Base-by-base conservation (phyloP, 1,139 yeast genomes). In the Geotrichum histeridarum region DNA sequence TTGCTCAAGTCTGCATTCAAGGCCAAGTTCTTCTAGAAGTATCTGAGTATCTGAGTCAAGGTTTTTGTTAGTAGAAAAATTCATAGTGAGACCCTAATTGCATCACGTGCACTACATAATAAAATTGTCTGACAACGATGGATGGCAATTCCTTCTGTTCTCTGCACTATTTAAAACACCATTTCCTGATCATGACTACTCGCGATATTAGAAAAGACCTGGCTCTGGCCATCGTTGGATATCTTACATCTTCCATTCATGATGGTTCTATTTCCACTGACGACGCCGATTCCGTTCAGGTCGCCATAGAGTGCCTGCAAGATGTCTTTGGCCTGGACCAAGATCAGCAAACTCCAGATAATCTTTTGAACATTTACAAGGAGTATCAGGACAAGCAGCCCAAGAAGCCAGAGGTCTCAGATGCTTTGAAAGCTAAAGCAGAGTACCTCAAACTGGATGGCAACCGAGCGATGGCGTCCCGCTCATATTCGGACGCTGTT, bases 291-390 rank as follows among this genome's bases (percentile, higher is more conserved):
- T 88, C 97, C 12, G 78, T 93, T 66, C 97, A 91, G 61, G 95
- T 93, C 51, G 98, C 98, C 61, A 80, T 90, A 64, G 96, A 88
- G 67, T 89, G 97, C 74, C 81, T 93, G 57, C 81, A 89, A 32
- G 98, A 91, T 65, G 91, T 95, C 6, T 93, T 86, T 70, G 84
- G 78, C 56, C 84, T 93, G 37, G 36, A 63, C 75, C n/a, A 62
- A 68, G 56, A 80, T 80, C 61, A 70, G 72, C 17, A 83, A 85
- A 41, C 75, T 79, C 63, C 65, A 75, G 55, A 37, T n/a, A 67
- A 59, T 46, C 69, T 62, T 53, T 66, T 58, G 32, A 59, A 66
- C 27, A 56, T 70, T 48, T 68, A 63, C 46, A 58, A 62, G 35
- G 67, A 67, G 32, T 65, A 62, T 51, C 64, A 62, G 57, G 55